These are phyloP conservation scores for Coprinopsis sp. DNA, from an alignment of 768 basidiomycete genomes.

Conservation along the genomic window DNA sequence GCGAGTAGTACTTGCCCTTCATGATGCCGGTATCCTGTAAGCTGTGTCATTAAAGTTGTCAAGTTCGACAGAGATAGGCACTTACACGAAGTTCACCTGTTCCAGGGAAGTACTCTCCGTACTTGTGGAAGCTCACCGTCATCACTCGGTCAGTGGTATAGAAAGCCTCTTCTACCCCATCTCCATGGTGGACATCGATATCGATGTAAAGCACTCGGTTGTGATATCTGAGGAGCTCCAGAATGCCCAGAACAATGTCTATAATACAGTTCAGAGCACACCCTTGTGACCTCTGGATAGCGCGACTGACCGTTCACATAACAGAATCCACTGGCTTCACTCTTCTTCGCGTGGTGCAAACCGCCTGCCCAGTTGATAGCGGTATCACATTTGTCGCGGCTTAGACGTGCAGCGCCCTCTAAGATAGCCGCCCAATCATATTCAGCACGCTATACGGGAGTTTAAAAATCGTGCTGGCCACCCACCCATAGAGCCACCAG, in stretches of 20 bases:
- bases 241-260: slow-evolving; percentile 97
- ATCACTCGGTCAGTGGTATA: slow-evolving; percentile 98
- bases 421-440: slow-evolving; percentile 9
- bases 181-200: slow-evolving; percentile 98
- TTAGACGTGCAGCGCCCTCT: slow-evolving; percentile 97
- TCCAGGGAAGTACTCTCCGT: slow-evolving; percentile 98
- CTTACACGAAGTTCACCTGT: slow-evolving; percentile 92
- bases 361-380: slow-evolving; percentile 99
- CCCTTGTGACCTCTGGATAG: background rate
- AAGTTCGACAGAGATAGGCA: slow-evolving; percentile 4
- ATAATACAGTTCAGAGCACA: slow-evolving; percentile 6
- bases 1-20: slow-evolving; percentile 90
- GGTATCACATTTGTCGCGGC: slow-evolving; percentile 96
- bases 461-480: slow-evolving; percentile 2
- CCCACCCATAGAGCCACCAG: slow-evolving; percentile 99
- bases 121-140: slow-evolving; percentile 98
- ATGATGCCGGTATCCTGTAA: slow-evolving; percentile 83
- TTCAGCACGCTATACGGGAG: slow-evolving; percentile 1
- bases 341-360: slow-evolving; percentile 97
- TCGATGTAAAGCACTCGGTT: slow-evolving; percentile 95
- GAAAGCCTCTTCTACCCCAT: slow-evolving; percentile 99
- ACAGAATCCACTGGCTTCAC: slow-evolving; percentile 98
- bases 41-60: background rate
- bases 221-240: slow-evolving; percentile 94
- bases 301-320: slow-evolving; percentile 83